Base-by-base conservation (phyloP, 1,139 yeast species). In the Debaryomyces sp. region DNA sequence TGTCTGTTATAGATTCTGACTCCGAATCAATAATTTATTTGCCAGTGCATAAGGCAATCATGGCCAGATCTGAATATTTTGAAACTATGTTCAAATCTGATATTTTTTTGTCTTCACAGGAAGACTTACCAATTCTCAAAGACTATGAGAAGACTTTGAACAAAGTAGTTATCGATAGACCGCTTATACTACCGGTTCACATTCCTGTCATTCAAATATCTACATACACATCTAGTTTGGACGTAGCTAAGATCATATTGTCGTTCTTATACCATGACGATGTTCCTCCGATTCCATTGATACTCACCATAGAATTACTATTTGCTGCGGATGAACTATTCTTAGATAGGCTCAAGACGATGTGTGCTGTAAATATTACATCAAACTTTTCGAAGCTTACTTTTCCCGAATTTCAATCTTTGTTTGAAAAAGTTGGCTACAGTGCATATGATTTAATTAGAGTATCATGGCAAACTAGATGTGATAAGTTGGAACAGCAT, bases 391-490 rank as follows among this genome's bases (percentile, higher is more conserved):
- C 52, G 40, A 55, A 49, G 45, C 60, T 65, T 29, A 53, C 59
- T 7, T 57, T 56, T 44, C 55, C 54, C 1, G 67, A 67, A 15
- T 63, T 67, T 44, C 33, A 48, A 9, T 35, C 48, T 0, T 54
- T 73, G 26, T 50, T 57, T 13, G 50, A 51, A 0, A 42, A 44
- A 3, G 48, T 66, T 0, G 75, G 75, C 3, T 59, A 73, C 46
- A 68, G 80, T 32, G 70, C 82, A 0, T 86, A 74, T 59, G 87
- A 84, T 32, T 69, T 87, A 15, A 64, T 88, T 15, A 67, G 83
- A 43, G 78, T 85, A 0, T 84, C 88, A 0, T 88, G 96, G 95
- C 78, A 77, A 33, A 78, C 87, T 0, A 69, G 85, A 39, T 71
- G 86, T 49, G 88, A 84, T 48, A 73, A 88, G 46, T 62, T 88